Evolutionary conservation across 1,284 basidiomycete genomes (phyloP), one percentile per base, ranked within the genome.

Genomic region (Ustilago hordei): DNA sequence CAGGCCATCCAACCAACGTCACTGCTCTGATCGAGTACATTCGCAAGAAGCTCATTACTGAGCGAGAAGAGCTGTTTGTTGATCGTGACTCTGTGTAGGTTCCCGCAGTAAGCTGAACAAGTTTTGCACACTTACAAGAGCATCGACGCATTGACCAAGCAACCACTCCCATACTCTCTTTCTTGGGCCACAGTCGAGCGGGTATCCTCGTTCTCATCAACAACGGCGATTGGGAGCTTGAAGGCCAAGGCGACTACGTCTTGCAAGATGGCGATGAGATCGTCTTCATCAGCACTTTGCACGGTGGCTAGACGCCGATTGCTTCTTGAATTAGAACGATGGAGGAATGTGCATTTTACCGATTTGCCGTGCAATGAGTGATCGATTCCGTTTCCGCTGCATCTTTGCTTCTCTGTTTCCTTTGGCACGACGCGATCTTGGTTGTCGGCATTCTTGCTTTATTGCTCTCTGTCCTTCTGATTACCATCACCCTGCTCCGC

Each of bases 161-260:
- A 28, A 65, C 60, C 31, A 41, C 6, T 17, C 8, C 13, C 34
- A 39, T 19, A 12, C 12, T 23, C 13, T 6, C 38, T 2, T 28
- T 35, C 7, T 23, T 47, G 35, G 13, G 8, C 2, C 31, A 8
- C 85, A 98, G 95, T 17, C 94, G 96, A 13, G 96, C 96, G 0
- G 96, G 96, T 0, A 97, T 99, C 50, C 89, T 99, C 5, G 95
- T 98, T 0, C 89, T 99, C 35, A 91, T 99, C 75, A 99, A 98
- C 85, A 94, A 98, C 81, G 93, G 94, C 1, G 96, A 99, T 84
- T 99, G 96, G 96, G 96, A 98, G 85, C 89, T 99, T 11, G 95
- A 98, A 85, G 95, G 95, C 38, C 96, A 98, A 87, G 92, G 94
- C 28, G 92, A 93, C 35, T 98, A 97, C 85, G 88, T 88, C 74